Evolutionary conservation across 345 rosid genomes (phyloP).

Genomic region (Punica granatum): DNA sequence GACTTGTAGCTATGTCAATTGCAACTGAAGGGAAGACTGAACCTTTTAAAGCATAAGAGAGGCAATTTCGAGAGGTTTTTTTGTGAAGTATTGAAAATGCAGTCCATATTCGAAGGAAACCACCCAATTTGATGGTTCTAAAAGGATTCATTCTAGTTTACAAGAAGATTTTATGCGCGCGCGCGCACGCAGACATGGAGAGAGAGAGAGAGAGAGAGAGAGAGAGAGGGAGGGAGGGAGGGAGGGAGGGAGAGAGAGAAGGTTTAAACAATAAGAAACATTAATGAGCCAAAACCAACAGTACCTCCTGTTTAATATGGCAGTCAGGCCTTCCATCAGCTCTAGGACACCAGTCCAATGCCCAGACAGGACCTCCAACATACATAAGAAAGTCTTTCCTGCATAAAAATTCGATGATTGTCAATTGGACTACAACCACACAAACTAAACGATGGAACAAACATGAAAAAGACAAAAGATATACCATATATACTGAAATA

Average conservation of each 20-base stretch:
- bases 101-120: neutral
- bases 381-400: conserved; percentile 77
- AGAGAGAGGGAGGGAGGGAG: too few species aligned
- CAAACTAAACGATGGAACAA: neutral
- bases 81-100: neutral
- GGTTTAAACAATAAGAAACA: neutral
- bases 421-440: neutral
- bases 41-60: neutral
- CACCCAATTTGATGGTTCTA: neutral
- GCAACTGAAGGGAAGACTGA: neutral
- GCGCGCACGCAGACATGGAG: neutral
- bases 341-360: conserved; percentile 90
- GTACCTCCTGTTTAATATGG: conserved; percentile 60
- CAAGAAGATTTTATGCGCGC: neutral
- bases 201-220: neutral
- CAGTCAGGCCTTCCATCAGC: conserved; percentile 33
- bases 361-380: conserved; percentile 91
- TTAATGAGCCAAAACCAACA: neutral
- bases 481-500: too few species aligned
- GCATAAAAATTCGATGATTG: conserved; percentile 22
- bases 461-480: too few species aligned
- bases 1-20: neutral
- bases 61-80: neutral
- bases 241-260: neutral
- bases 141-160: neutral